A percentile compares a stretch with the other conserved stretches of the same genome.
Conservation (phyloP, 768 basidiomycete species). For the Suillus occidentalis region DNA sequence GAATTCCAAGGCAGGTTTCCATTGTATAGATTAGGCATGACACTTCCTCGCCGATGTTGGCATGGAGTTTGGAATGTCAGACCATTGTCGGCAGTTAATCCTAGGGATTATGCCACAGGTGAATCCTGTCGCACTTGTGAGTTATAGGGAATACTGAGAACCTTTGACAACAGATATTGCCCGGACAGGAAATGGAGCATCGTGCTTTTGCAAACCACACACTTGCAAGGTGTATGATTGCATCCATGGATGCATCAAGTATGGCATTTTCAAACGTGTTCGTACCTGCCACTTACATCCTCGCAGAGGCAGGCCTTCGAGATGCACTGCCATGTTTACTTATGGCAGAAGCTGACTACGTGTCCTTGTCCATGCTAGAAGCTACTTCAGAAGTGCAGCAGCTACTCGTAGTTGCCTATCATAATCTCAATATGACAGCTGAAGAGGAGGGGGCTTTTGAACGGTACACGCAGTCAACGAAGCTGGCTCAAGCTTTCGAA, state of each 20-base stretch:
- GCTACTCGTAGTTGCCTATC: slow-evolving; percentile 65
- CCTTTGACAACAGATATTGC: slow-evolving; percentile 52
- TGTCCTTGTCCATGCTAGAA: slow-evolving; percentile 53
- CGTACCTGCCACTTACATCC: slow-evolving; percentile 1
- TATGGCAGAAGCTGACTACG: slow-evolving; percentile 68
- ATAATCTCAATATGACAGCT: slow-evolving; percentile 58
- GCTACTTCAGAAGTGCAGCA: slow-evolving; percentile 72
- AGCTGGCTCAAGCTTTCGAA: slow-evolving; percentile 42
- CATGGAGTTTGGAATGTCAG: slow-evolving; percentile 75
- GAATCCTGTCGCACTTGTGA: slow-evolving; percentile 13
- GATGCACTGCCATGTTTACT: slow-evolving; percentile 62
- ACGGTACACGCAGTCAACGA: slow-evolving; percentile 48
- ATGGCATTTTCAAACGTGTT: slow-evolving; percentile 17
- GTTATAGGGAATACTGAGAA: neutral
- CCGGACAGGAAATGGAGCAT: slow-evolving; percentile 72
- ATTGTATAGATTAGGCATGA: slow-evolving; percentile 65
- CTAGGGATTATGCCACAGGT: slow-evolving; percentile 86
- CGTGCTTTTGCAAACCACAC: slow-evolving; percentile 75
- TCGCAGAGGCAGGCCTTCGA: slow-evolving; percentile 38
- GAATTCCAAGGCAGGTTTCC: slow-evolving; percentile 73
- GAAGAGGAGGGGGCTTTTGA: slow-evolving; percentile 57
- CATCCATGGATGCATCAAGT: slow-evolving; percentile 51
- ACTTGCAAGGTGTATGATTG: slow-evolving; percentile 73
- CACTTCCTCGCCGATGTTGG: slow-evolving; percentile 80
- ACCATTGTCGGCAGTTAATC: slow-evolving; percentile 59